Base-by-base conservation (phyloP, 306 rosid genomes). In the Sesbania bispinosa region DNA sequence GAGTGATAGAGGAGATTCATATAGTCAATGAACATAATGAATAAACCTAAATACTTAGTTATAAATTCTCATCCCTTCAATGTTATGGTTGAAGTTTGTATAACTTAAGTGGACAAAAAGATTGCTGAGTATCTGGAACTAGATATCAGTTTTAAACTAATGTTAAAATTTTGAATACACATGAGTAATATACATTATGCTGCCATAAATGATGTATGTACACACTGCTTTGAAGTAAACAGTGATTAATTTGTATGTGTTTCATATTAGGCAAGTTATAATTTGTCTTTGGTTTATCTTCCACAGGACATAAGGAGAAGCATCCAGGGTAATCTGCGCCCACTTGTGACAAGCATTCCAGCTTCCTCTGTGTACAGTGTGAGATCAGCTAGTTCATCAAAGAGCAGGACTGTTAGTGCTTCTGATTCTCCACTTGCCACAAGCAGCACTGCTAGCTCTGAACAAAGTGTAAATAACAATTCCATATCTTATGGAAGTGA, bases 381-480 rank as follows among this genome's bases (percentile, higher is more conserved):
- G 79, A 79, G 87, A 81, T 86, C 92, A 13, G 68, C 24, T 51
- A 55, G 89, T 70, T 67, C 87, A 7, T 71, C 83, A 50, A 88
- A 76, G 79, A 79, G 77, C 80, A 72, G 69, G 38, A 80, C 89
- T 13, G 46, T 61, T 4, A 84, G 77, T 79, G 84, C 61, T 71
- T 74, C 86, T 32, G 96, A 90, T 69, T 94, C 98, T 30, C 94
- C 94, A 14, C 87, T 82, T 59, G 89, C 97, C 33, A 88, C 98
- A 54, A 81, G 92, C 90, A 90, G 97, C 89, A 86, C 86, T 64
- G 88, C 86, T 11, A 89, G 96, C 82, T 90, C 97, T 23, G 89
- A 89, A 50, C 95, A 76, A 52, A 90, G 91, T 61, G 84, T 85
- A 30, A 88, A 82, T 79, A 67, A 79, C 23, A 79, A 51, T 39